These are phyloP conservation scores for Cordia subcordata DNA, from an alignment of 257 asterid species.

Conservation along the genomic window DNA sequence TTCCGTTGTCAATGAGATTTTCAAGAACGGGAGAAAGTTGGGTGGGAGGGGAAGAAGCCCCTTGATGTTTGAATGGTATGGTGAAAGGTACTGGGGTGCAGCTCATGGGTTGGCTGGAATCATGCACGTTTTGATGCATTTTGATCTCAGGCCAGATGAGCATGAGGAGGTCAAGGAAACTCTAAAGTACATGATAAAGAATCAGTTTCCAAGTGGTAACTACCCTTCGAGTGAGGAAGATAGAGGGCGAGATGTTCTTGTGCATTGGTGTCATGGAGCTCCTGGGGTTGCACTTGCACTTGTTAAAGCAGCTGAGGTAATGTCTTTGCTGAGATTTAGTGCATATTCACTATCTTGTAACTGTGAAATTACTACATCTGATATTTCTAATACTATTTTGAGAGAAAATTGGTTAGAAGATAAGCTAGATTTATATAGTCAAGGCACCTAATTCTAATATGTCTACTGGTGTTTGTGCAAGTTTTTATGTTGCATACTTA, in stretches of 20 bases:
- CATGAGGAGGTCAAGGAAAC: conserved; percentile 60
- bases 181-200: conserved; percentile 55
- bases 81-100: conserved; percentile 80
- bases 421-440: no score
- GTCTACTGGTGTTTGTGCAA: no score
- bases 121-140: conserved; percentile 58
- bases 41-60: conserved; percentile 48
- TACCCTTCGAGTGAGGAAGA: conserved; percentile 73
- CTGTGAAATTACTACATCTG: conserved; percentile 1
- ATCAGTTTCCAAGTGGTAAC: conserved; percentile 72
- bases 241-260: conserved; percentile 61
- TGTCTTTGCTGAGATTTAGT: background rate
- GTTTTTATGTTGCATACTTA: no score
- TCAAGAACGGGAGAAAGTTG: conserved; percentile 50
- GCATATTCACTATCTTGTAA: background rate
- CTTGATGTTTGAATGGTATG: conserved; percentile 83
- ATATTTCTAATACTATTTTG: no score
- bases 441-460: no score
- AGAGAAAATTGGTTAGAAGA: no score
- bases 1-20: conserved; percentile 47
- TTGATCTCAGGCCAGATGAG: conserved; percentile 71
- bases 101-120: conserved; percentile 91
- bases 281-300: conserved; percentile 77
- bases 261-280: conserved; percentile 95
- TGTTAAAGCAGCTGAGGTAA: conserved; percentile 71